Evolutionary conservation across 495 filamentous ascomycete species (phyloP).

Genomic region (Podospora fimiseda): DNA sequence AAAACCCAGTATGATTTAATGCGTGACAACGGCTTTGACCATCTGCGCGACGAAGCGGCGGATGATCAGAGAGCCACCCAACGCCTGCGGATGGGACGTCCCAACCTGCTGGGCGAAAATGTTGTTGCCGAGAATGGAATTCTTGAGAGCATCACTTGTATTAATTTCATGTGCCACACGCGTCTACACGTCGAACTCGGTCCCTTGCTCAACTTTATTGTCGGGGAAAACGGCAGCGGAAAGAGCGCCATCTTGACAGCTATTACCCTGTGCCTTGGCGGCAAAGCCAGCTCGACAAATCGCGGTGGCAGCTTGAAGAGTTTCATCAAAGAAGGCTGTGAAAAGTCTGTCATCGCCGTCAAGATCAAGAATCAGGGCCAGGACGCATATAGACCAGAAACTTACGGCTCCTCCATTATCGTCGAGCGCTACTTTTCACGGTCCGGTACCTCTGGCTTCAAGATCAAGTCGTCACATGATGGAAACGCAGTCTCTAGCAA

Average conservation of each 20-base stretch:
- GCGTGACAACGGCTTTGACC: constrained; percentile 46
- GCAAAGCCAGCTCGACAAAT: constrained; percentile 92
- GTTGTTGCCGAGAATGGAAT: constrained; percentile 75
- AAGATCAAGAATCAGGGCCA: constrained; percentile 84
- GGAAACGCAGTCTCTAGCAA: constrained; percentile 73
- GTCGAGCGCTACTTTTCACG: constrained; percentile 84
- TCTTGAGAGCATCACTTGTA: constrained; percentile 73
- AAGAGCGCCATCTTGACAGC: constrained; percentile 97
- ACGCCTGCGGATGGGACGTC: constrained; percentile 51
- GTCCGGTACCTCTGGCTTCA: constrained; percentile 74
- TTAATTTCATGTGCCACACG: constrained; percentile 93
- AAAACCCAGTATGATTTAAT: constrained; percentile 46
- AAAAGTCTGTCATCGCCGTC: constrained; percentile 53
- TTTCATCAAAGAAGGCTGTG: constrained; percentile 86
- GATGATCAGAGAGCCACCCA: constrained; percentile 69
- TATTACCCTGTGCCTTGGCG: constrained; percentile 87
- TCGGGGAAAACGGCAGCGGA: constrained; percentile 96
- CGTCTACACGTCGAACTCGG: constrained; percentile 75
- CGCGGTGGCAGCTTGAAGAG: constrained; percentile 84
- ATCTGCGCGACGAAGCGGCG: constrained; percentile 48
- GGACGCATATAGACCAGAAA: constrained; percentile 73
- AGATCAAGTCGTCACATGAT: constrained; percentile 69
- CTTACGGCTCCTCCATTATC: constrained; percentile 80
- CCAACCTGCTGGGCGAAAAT: constrained; percentile 53
- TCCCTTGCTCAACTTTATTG: constrained; percentile 94